Conservation (phyloP, 2,329 filamentous ascomycete species). For the Paracoccidioides lutzii region DNA sequence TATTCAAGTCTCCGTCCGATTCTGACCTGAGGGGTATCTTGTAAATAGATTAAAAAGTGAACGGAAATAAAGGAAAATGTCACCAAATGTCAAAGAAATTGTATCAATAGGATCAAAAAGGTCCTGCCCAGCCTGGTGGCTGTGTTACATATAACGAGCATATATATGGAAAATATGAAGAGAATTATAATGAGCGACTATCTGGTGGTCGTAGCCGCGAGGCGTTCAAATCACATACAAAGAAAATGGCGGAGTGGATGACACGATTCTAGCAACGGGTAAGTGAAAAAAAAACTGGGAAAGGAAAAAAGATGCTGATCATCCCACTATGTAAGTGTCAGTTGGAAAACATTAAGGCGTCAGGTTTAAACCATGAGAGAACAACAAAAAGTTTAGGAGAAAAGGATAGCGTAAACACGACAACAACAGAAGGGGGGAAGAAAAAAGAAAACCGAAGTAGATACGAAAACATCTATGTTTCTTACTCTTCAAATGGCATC, state of each 20-base stretch:
- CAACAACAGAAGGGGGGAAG: not conserved
- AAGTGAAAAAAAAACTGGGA: not conserved
- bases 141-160: not conserved
- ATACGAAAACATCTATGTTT: not conserved
- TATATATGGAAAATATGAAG: not conserved
- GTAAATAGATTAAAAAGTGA: not conserved
- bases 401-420: not conserved
- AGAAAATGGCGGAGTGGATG: not conserved
- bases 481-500: not conserved
- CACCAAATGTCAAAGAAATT: not conserved
- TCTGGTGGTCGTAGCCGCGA: not conserved
- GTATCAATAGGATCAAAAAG: not conserved
- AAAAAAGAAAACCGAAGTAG: not conserved
- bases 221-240: not conserved
- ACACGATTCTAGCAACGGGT: not conserved
- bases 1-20: constrained; percentile 2
- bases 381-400: not conserved
- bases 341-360: constrained; percentile 1
- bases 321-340: not conserved
- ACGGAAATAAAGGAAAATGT: not conserved
- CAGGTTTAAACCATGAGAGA: not conserved
- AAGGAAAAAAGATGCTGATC: not conserved
- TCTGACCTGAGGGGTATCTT: constrained; percentile 2
- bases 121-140: not conserved
- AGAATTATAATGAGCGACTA: not conserved